Base-by-base conservation (phyloP, 2,329 filamentous ascomycete species). In the Penicillium sp. region DNA sequence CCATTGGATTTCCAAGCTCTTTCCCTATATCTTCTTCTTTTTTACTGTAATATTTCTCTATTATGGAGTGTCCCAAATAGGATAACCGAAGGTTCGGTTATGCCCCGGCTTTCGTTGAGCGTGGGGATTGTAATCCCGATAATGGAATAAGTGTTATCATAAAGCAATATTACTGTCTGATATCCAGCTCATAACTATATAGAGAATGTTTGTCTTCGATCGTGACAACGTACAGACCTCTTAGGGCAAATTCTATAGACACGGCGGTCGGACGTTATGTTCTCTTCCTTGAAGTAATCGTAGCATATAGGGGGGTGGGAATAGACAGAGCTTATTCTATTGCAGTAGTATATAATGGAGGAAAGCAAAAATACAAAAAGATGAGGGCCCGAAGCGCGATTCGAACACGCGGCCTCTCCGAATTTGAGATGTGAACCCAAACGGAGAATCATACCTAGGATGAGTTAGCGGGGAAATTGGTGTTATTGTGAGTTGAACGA, bases 341-440 rank as follows among this genome's bases (percentile, higher is more conserved):
- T n/a, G 2, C 17, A 10, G 17, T n/a, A 10, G 35, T 19, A n/a
- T 19, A n/a, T 8, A 19, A n/a, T 10, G 8, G 1, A 19, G 10
- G 8, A 31, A 46, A 31, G 12, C n/a, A 21, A 23, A 47, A 35
- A 48, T 5, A 33, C 3, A 31, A 50, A 50, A 50, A 51, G 4
- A 35, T 23, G 27, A 52, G 4, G 50, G 50, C 50, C 50, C 50
- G 50, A 52, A 53, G 50, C 50, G 50, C 50, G 50, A 53, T 53
- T 53, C 50, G 50, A 52, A 53, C 50, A 53, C 50, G 49, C 56
- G 56, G 56, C 55, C 54, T 58, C 56, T 53, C 50, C 50, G 50
- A 53, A 15, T 21, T 53, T 47, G 40, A 53, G 40, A n/a, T 37
- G 40, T 17, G 1, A 46, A 53, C 50, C 40, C 40, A 53, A 53